A percentile compares a stretch with the other conserved stretches of the same genome.
These are phyloP conservation scores for Colletotrichum tofieldiae DNA, from an alignment of 2,329 filamentous ascomycete species.

Conservation along the genomic window DNA sequence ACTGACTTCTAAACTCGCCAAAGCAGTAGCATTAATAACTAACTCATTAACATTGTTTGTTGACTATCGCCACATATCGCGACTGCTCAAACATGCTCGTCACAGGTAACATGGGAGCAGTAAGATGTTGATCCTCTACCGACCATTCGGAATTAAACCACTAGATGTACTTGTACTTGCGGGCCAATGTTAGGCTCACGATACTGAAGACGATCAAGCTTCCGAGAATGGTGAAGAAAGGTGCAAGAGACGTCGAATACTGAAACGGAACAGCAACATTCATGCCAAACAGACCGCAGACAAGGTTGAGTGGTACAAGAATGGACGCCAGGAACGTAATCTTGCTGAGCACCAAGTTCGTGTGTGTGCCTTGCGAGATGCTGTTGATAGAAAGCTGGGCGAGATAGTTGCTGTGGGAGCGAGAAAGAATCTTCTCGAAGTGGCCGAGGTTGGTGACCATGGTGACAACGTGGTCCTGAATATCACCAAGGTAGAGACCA, in stretches of 20 bases:
- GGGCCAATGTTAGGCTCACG: conserved; percentile 62
- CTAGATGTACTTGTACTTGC: conserved; percentile 63
- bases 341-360: conserved; percentile 92
- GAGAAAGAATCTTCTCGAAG: conserved; percentile 97
- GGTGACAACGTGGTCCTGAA: conserved; percentile 98
- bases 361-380: conserved; percentile 88
- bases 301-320: conserved; percentile 94
- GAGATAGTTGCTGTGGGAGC: conserved; percentile 95
- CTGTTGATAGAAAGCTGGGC: conserved; percentile 95
- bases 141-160: not conserved
- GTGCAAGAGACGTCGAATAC: conserved; percentile 65
- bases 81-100: not conserved
- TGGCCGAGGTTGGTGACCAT: conserved; percentile 98
- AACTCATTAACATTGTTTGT: not conserved
- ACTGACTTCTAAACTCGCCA: no score
- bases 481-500: conserved; percentile 95
- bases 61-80: not conserved
- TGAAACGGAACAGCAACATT: conserved; percentile 83
- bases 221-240: conserved; percentile 67
- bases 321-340: conserved; percentile 96
- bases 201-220: conserved; percentile 69
- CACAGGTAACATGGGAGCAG: not conserved
- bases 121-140: no score
- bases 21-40: not conserved
- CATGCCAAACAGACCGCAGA: conserved; percentile 91